Base-by-base conservation (phyloP, 805 yeast genomes). In the Yamadazyma akitaensis region DNA sequence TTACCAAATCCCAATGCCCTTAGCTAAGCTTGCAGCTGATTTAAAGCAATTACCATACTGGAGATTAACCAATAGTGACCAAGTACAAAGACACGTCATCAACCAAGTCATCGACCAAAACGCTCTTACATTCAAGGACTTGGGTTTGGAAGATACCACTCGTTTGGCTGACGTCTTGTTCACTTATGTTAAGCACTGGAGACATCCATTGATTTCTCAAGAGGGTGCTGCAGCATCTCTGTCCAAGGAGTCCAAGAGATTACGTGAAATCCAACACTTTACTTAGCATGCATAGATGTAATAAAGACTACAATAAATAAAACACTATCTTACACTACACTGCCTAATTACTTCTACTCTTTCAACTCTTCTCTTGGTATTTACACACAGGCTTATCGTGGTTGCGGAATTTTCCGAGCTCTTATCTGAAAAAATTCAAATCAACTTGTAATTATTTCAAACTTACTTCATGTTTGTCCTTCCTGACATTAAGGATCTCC, bases 81-180 rank as follows among this genome's bases (percentile, higher is more conserved):
- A 82, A 63, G 76, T 85, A 46, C 85, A 82, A 65, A 81, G 96
- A 70, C 81, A 82, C 65, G 75, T 78, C 57, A 74, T 85, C 49
- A 74, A 85, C 67, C 96, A 88, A 66, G 60, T 58, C 17, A 73
- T 82, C 50, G 86, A 82, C 59, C 75, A 78, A 26, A 60, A 63
- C 13, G 89, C 88, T 21, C 71, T 74, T 58, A 79, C 85, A 13
- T 88, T 84, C 64, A 70, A 67, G 30, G 94, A 88, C 60, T 76
- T 88, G 57, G 94, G 88, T 38, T 80, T 88, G 60, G 70, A 74
- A 21, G 63, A 62, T 19, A 47, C 59, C 36, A 68, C 67, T 48
- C 67, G 61, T 49, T 70, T 72, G 59, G 75, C 76, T 47, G 67
- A 72, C 48, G 73, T 70, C 17, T 60, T 72, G 52, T 72, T 72